phyloP scores from a whole-genome alignment of 202 grass and related monocot genomes.

The Panicum hallii region DNA sequence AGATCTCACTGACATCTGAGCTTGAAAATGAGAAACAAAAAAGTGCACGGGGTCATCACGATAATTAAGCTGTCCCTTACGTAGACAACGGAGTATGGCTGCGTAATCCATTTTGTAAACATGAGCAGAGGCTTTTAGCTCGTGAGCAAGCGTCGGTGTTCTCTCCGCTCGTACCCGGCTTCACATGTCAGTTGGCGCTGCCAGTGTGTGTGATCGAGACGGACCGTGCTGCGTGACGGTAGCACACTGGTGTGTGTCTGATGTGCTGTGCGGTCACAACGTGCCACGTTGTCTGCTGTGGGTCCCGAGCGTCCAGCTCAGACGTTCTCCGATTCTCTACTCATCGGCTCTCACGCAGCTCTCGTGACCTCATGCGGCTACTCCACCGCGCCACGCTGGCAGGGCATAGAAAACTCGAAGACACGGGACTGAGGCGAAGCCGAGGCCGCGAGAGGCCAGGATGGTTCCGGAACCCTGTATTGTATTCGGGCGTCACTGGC shows the following conservation, averaged over 20 bases:
- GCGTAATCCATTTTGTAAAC: not conserved
- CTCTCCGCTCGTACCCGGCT: no score
- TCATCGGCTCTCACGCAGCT: not conserved
- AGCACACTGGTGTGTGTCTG: no score
- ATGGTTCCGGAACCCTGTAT: slow-evolving; percentile 38
- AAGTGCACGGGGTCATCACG: no score
- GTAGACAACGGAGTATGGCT: not conserved
- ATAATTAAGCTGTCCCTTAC: not conserved
- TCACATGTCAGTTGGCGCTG: no score
- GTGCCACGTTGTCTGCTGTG: not conserved
- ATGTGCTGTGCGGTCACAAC: not conserved
- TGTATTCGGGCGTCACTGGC: not conserved
- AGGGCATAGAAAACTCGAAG: no score
- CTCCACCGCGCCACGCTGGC: slow-evolving; percentile 25
- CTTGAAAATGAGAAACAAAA: slow-evolving; percentile 26
- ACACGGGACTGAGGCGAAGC: no score
- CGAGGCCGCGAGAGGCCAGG: slow-evolving; percentile 29
- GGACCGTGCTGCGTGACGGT: no score
- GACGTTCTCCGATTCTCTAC: not conserved
- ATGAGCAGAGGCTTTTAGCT: no score
- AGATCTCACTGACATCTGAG: slow-evolving; percentile 20
- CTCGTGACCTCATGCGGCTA: not conserved
- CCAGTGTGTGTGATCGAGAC: no score
- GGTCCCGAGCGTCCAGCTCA: not conserved
- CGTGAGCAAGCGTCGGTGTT: no score